A percentile compares a stretch with the other conserved stretches of the same genome.
phyloP scores from a whole-genome alignment of 129 eudicot species.

The Sambucus nigra region DNA sequence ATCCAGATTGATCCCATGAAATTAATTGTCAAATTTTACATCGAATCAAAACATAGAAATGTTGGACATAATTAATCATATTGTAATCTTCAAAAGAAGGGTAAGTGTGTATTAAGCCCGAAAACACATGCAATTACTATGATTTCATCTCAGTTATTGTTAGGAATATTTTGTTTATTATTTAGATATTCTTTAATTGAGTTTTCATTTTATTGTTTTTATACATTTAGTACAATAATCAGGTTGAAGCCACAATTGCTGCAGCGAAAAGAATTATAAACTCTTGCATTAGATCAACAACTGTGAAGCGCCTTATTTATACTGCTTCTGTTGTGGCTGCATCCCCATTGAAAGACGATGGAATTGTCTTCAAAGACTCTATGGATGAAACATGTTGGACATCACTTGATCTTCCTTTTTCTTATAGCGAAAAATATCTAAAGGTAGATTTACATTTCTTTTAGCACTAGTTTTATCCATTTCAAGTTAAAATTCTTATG shows the following conservation, averaged over 20 bases:
- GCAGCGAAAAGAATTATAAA: slow-evolving; percentile 28
- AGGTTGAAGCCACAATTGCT: slow-evolving; percentile 38
- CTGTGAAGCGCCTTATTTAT: slow-evolving; percentile 52
- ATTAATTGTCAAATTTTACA: too few species aligned
- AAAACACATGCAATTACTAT: too few species aligned
- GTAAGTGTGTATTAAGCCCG: too few species aligned
- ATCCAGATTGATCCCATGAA: too few species aligned
- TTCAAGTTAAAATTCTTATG: too few species aligned
- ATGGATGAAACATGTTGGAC: slow-evolving; percentile 62
- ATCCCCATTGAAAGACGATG: slow-evolving; percentile 50
- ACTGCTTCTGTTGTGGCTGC: slow-evolving; percentile 39
- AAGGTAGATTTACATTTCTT: slow-evolving; percentile 7
- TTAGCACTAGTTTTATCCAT: too few species aligned
- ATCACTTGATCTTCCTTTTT: slow-evolving; percentile 25
- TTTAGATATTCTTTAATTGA: too few species aligned
- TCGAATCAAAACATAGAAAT: too few species aligned
- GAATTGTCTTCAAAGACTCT: slow-evolving; percentile 25
- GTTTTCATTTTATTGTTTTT: background rate
- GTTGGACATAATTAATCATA: too few species aligned
- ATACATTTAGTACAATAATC: slow-evolving; percentile 15
- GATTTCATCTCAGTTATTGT: too few species aligned
- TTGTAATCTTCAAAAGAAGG: too few species aligned
- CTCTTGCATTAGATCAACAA: slow-evolving; percentile 34
- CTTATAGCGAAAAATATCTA: slow-evolving; percentile 2
- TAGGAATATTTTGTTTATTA: too few species aligned